phyloP scores from a whole-genome alignment of 352 stramenopile genomes.

The Globisporangium takayamanum region DNA sequence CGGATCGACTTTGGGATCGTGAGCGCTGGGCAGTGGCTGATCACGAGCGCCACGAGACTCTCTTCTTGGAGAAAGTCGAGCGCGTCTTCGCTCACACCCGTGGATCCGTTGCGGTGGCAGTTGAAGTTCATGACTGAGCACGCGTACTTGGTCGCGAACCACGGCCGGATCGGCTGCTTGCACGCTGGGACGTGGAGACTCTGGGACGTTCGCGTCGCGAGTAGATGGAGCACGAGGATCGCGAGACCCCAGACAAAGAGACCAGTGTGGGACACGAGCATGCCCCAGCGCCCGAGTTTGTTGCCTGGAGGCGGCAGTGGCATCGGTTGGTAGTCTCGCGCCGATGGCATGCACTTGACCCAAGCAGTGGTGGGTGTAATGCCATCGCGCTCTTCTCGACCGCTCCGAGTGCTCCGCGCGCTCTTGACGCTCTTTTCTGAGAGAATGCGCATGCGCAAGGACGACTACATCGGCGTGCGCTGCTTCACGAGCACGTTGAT shows the following conservation, averaged over 20 bases:
- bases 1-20: slow-evolving; percentile 22
- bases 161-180: slow-evolving; percentile 18
- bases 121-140: slow-evolving; percentile 33
- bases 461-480: neutral
- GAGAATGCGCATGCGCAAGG: neutral
- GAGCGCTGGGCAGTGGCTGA: slow-evolving; percentile 41
- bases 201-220: slow-evolving; percentile 12
- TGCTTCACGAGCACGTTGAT: slow-evolving; percentile 11
- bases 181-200: slow-evolving; percentile 10
- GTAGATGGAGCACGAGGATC: slow-evolving; percentile 12
- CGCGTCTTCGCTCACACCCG: slow-evolving; percentile 7
- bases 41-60: slow-evolving; percentile 27
- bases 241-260: slow-evolving; percentile 12
- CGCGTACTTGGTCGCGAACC: slow-evolving; percentile 22
- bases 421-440: neutral
- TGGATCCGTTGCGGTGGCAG: slow-evolving; percentile 20
- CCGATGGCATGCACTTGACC: neutral
- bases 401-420: neutral
- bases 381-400: neutral
- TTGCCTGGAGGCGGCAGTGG: slow-evolving; percentile 1
- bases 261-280: slow-evolving; percentile 5
- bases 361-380: neutral
- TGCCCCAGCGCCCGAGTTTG: slow-evolving; percentile 1
- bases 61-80: slow-evolving; percentile 22
- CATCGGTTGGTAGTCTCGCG: neutral